These are phyloP conservation scores for Backusella psychrophila DNA, from an alignment of 192 early-diverging fungal species.

Conservation along the genomic window DNA sequence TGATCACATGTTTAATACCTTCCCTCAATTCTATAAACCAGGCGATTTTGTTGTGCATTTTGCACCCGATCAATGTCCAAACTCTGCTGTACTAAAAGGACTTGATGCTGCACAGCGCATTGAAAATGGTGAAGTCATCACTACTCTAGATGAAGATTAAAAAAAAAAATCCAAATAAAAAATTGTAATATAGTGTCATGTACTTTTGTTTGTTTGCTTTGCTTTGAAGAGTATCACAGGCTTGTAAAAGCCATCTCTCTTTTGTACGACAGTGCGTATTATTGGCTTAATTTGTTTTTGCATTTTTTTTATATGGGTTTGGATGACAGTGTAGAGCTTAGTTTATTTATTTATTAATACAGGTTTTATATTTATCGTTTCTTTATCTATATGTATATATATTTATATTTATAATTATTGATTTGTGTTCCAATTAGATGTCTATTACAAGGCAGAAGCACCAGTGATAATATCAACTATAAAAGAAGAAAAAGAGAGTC, in stretches of 20 bases:
- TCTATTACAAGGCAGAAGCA: slow-evolving; percentile 81
- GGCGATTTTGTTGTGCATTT: slow-evolving; percentile 62
- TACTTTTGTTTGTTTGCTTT: too few relatives aligned
- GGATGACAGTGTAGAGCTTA: too few relatives aligned
- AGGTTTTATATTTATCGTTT: too few relatives aligned
- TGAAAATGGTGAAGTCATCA: slow-evolving; percentile 10
- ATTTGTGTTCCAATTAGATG: too few relatives aligned
- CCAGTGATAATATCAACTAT: slow-evolving; percentile 93
- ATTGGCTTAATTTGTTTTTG: too few relatives aligned
- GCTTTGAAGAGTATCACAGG: too few relatives aligned
- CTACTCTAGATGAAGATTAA: slow-evolving; percentile 7
- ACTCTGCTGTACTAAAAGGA: slow-evolving; percentile 41
- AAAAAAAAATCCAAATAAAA: neutral
- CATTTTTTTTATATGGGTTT: too few relatives aligned
- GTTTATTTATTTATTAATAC: too few relatives aligned
- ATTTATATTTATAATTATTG: too few relatives aligned
- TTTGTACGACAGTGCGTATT: too few relatives aligned
- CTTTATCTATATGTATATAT: too few relatives aligned
- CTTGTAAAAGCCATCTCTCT: too few relatives aligned
- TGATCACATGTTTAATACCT: slow-evolving; percentile 58
- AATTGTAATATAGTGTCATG: neutral
- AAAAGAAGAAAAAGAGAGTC: slow-evolving; percentile 9
- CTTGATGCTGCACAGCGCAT: slow-evolving; percentile 39
- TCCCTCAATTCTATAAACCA: slow-evolving; percentile 40
- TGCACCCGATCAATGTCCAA: slow-evolving; percentile 55